Evolutionary conservation across 1,139 yeast species (phyloP).

Genomic region (Martiniozyma asiatica): DNA sequence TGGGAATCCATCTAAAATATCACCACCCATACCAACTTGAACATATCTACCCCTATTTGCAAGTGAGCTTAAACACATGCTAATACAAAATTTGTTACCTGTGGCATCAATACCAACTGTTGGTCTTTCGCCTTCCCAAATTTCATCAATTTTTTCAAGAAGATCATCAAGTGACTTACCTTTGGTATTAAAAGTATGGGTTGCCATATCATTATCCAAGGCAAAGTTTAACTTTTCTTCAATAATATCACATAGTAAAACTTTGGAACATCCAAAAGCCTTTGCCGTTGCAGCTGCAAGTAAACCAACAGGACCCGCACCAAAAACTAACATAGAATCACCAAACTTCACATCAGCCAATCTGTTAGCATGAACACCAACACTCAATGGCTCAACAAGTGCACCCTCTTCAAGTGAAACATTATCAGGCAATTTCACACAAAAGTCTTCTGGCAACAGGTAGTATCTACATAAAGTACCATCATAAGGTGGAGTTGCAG

Average conservation of each 20-base stretch:
- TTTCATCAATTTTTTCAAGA: slow-evolving; percentile 10
- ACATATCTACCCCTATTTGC: slow-evolving; percentile 40
- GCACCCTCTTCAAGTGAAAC: slow-evolving; percentile 82
- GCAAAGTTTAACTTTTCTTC: slow-evolving; percentile 53
- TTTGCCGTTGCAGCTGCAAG: slow-evolving; percentile 67
- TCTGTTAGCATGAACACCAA: slow-evolving; percentile 75
- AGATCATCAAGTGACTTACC: slow-evolving; percentile 26
- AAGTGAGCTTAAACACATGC: slow-evolving; percentile 33
- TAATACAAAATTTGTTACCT: slow-evolving; percentile 42
- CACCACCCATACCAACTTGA: slow-evolving; percentile 49
- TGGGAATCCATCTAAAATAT: slow-evolving; percentile 43
- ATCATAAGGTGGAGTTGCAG: slow-evolving; percentile 74
- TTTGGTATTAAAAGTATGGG: slow-evolving; percentile 49
- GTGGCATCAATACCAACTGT: slow-evolving; percentile 46
- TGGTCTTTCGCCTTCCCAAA: slow-evolving; percentile 34
- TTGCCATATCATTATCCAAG: slow-evolving; percentile 34
- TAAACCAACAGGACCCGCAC: slow-evolving; percentile 92
- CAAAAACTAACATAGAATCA: slow-evolving; percentile 67
- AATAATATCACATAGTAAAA: slow-evolving; percentile 54
- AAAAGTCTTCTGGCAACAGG: slow-evolving; percentile 72
- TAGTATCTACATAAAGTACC: slow-evolving; percentile 71
- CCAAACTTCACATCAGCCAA: slow-evolving; percentile 59
- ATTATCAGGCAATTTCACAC: slow-evolving; percentile 66
- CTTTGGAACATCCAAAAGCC: slow-evolving; percentile 70
- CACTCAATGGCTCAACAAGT: slow-evolving; percentile 76